Evolutionary conservation across 441 rosid genomes (phyloP).

Genomic region (Kokia cookei): DNA sequence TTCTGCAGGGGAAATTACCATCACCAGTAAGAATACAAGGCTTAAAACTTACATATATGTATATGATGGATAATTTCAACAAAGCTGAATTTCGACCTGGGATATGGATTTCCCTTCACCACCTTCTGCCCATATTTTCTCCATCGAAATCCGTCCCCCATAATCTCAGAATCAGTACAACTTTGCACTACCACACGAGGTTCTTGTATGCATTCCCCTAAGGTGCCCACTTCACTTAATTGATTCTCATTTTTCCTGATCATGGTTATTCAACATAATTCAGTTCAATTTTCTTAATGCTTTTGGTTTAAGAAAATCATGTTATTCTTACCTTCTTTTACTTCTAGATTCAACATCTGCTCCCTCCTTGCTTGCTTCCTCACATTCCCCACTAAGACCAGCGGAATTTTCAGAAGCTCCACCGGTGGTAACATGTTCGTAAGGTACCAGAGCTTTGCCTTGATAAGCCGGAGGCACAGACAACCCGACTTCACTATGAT

Average conservation of each 20-base stretch:
- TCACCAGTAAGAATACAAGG: slow-evolving; percentile 3
- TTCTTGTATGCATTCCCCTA: slow-evolving; percentile 33
- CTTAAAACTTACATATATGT: background rate
- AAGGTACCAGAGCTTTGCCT: slow-evolving; percentile 17
- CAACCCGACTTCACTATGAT: slow-evolving; percentile 38
- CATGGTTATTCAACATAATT: background rate
- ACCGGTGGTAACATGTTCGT: slow-evolving; percentile 17
- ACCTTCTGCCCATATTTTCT: slow-evolving; percentile 97
- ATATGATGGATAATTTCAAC: background rate
- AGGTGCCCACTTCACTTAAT: slow-evolving; percentile 41
- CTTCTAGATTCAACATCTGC: slow-evolving; percentile 54
- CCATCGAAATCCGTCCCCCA: slow-evolving; percentile 95
- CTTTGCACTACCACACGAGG: slow-evolving; percentile 30
- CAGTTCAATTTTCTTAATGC: background rate
- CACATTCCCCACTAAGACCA: slow-evolving; percentile 57
- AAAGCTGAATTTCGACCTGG: slow-evolving; percentile 42
- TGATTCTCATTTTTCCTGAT: slow-evolving; percentile 57
- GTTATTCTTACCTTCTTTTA: slow-evolving; percentile 57
- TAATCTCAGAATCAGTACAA: slow-evolving; percentile 55
- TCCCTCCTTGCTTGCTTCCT: slow-evolving; percentile 50
- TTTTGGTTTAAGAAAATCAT: background rate
- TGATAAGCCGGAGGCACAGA: slow-evolving; percentile 25
- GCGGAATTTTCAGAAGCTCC: slow-evolving; percentile 55
- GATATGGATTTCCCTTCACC: slow-evolving; percentile 87
- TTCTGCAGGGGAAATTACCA: slow-evolving; percentile 36